phyloP scores from a whole-genome alignment of 2,329 filamentous ascomycete genomes.

The Drechslerella dactyloides region DNA sequence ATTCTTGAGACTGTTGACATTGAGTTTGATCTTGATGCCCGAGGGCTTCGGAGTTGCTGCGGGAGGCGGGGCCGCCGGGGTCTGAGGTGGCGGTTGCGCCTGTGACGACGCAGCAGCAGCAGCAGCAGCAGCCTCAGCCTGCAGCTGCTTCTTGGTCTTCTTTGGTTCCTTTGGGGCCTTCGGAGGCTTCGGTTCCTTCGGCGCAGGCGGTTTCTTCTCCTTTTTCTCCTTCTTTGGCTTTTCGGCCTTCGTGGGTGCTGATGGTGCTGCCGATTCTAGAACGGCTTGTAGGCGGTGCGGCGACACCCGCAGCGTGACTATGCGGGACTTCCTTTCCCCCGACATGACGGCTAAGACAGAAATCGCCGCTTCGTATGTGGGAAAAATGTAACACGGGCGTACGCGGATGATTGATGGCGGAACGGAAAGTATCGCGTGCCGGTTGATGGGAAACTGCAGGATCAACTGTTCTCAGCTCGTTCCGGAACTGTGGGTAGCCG shows the following conservation, averaged over 20 bases:
- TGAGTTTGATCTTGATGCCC: constrained; percentile 47
- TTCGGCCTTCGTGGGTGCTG: constrained; percentile 11
- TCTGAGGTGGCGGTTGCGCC: constrained; percentile 2
- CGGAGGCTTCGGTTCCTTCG: constrained; percentile 7
- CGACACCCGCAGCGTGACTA: constrained; percentile 18
- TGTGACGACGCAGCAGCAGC: background rate
- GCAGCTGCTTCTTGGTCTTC: constrained; percentile 31
- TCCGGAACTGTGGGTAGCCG: background rate
- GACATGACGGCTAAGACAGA: constrained; percentile 9
- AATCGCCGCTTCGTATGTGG: background rate
- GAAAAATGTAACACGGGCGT: background rate
- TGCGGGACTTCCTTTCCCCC: constrained; percentile 15
- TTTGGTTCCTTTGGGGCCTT: constrained; percentile 21
- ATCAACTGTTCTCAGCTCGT: background rate
- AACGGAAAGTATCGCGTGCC: background rate
- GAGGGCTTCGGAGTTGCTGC: constrained; percentile 27
- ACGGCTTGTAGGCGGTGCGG: constrained; percentile 14
- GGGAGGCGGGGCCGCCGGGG: constrained; percentile 9
- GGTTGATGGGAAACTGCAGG: background rate
- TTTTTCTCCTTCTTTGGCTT: constrained; percentile 28
- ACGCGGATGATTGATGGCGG: background rate
- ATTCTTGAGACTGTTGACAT: constrained; percentile 36
- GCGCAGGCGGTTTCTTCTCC: constrained; percentile 29
- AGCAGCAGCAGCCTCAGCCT: constrained; percentile 1
- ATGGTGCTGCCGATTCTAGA: background rate